These are phyloP conservation scores for Hirschfeldia incana DNA, from an alignment of 345 rosid species.

Conservation along the genomic window DNA sequence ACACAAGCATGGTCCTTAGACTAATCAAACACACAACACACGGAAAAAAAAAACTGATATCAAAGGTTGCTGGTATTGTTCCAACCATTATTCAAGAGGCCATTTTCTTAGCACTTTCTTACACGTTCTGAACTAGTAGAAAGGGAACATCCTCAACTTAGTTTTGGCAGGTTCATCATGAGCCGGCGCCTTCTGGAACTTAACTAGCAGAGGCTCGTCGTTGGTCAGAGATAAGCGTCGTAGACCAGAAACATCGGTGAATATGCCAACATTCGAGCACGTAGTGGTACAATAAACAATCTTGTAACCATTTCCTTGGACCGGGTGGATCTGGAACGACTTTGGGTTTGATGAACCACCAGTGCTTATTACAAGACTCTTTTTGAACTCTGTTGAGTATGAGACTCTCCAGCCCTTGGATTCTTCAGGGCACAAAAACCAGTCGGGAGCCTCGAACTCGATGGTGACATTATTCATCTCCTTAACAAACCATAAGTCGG, in stretches of 20 bases:
- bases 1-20: too few species aligned
- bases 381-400: slow-evolving; percentile 11
- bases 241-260: slow-evolving; percentile 18
- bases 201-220: slow-evolving; percentile 2
- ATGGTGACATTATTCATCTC: neutral
- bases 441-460: slow-evolving; percentile 24
- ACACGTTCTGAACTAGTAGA: neutral
- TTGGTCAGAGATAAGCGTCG: slow-evolving; percentile 19
- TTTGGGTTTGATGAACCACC: slow-evolving; percentile 19
- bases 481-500: slow-evolving; percentile 20
- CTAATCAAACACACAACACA: too few species aligned
- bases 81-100: too few species aligned
- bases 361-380: slow-evolving; percentile 3
- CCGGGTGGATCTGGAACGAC: slow-evolving; percentile 16
- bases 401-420: slow-evolving; percentile 24
- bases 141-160: slow-evolving; percentile 24
- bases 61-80: too few species aligned
- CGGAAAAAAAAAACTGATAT: too few species aligned
- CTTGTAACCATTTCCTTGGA: slow-evolving; percentile 11
- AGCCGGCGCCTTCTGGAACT: slow-evolving; percentile 24
- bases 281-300: slow-evolving; percentile 8
- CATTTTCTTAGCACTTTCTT: too few species aligned
- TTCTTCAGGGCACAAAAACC: slow-evolving; percentile 14
- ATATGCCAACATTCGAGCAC: slow-evolving; percentile 13
- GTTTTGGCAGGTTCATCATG: neutral